Conservation (phyloP, 495 filamentous ascomycete species). For the Penicillium simplicissimum region DNA sequence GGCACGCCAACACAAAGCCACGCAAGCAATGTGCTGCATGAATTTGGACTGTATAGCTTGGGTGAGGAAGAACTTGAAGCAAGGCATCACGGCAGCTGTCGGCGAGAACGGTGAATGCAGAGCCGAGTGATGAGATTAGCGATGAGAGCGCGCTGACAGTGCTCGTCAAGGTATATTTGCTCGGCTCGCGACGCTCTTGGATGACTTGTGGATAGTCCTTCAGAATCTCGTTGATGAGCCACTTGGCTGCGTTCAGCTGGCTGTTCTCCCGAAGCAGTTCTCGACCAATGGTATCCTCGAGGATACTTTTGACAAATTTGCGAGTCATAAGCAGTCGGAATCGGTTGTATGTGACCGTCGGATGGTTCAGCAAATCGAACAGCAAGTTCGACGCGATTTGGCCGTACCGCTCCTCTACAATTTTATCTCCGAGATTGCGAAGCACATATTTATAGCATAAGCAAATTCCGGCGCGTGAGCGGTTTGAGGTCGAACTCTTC, state of each 20-base stretch:
- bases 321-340: conserved; percentile 85
- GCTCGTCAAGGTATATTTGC: conserved; percentile 79
- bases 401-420: conserved; percentile 76
- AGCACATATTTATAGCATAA: conserved; percentile 84
- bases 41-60: conserved; percentile 93
- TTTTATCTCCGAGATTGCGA: conserved; percentile 68
- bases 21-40: conserved; percentile 83
- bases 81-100: conserved; percentile 85
- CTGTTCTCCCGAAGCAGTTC: conserved; percentile 85
- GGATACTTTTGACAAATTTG: conserved; percentile 77
- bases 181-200: conserved; percentile 87
- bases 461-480: conserved; percentile 77
- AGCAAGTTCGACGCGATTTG: conserved; percentile 80
- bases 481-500: conserved; percentile 76
- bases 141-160: conserved; percentile 79
- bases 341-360: conserved; percentile 76
- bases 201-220: conserved; percentile 94
- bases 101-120: conserved; percentile 72
- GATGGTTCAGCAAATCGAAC: conserved; percentile 73
- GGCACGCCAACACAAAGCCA: conserved; percentile 83
- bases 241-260: conserved; percentile 76
- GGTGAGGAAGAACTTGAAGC: conserved; percentile 88
- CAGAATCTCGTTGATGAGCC: conserved; percentile 81
- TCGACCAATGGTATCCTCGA: conserved; percentile 81
- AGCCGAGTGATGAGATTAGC: conserved; percentile 76